Conservation (phyloP, 495 filamentous ascomycete species). For the Umbilicaria muhlenbergii region DNA sequence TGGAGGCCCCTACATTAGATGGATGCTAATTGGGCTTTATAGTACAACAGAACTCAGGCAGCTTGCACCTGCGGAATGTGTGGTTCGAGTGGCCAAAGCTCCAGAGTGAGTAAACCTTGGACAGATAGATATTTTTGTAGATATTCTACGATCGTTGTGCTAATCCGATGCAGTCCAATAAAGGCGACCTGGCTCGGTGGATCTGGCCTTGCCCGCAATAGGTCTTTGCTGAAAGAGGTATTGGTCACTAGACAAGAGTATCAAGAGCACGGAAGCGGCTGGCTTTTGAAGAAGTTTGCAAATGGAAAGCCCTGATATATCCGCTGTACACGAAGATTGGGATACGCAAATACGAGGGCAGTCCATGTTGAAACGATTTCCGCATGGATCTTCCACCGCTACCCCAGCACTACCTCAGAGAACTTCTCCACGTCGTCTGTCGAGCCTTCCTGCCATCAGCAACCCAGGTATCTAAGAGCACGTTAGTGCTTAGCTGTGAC, state of each 20-base stretch:
- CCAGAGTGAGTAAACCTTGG: conserved; percentile 33
- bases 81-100: conserved; percentile 55
- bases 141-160: neutral
- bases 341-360: too few species aligned
- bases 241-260: conserved; percentile 80
- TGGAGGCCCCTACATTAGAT: neutral
- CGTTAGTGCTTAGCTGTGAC: too few species aligned
- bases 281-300: conserved; percentile 27
- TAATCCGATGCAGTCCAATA: conserved; percentile 38
- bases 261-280: conserved; percentile 66
- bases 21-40: neutral
- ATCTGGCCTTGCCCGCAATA: conserved; percentile 54
- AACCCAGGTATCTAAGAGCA: too few species aligned
- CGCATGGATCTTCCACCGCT: too few species aligned
- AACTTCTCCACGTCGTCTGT: too few species aligned
- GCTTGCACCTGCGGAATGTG: conserved; percentile 60
- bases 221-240: conserved; percentile 39
- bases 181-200: conserved; percentile 75
- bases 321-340: too few species aligned
- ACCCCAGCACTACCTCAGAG: too few species aligned
- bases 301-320: too few species aligned
- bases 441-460: too few species aligned
- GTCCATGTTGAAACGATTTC: too few species aligned
- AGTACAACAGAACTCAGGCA: conserved; percentile 58
- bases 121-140: neutral